Conservation (phyloP, 768 basidiomycete species). For the Mycena galericulata region DNA sequence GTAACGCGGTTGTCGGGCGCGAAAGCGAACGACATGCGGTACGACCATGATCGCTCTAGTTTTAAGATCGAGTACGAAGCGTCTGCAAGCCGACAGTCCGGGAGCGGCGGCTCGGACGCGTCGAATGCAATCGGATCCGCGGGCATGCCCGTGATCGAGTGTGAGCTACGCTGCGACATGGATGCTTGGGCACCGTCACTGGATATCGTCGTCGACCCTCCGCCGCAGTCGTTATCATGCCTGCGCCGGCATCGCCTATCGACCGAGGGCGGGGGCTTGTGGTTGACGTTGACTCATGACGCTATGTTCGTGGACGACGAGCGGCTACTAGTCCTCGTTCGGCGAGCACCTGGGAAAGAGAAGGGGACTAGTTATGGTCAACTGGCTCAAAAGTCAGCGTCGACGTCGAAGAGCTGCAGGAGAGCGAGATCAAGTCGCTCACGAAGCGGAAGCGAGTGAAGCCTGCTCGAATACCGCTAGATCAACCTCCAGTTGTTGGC, state of each 20-base stretch:
- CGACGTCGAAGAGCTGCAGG: constrained; percentile 90
- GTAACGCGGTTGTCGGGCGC: constrained; percentile 87
- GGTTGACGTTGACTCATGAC: constrained; percentile 93
- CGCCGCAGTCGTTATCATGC: constrained; percentile 85
- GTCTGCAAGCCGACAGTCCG: constrained; percentile 60
- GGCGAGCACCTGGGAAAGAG: constrained; percentile 81
- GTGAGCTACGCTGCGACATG: constrained; percentile 91
- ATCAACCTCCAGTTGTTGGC: constrained; percentile 88
- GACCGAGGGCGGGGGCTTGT: constrained; percentile 89
- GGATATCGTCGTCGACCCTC: constrained; percentile 94
- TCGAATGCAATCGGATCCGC: constrained; percentile 45
- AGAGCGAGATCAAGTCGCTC: constrained; percentile 86
- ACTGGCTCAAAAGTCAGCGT: constrained; percentile 87
- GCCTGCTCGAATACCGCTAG: constrained; percentile 88
- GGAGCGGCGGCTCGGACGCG: constrained; percentile 35
- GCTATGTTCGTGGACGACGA: constrained; percentile 83
- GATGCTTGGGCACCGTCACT: constrained; percentile 89
- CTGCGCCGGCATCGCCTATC: constrained; percentile 90
- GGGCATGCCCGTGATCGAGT: constrained; percentile 74
- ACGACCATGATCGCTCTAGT: constrained; percentile 87
- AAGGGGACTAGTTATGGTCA: constrained; percentile 89
- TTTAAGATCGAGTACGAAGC: constrained; percentile 90
- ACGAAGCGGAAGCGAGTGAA: constrained; percentile 89
- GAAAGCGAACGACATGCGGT: constrained; percentile 77
- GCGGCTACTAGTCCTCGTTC: constrained; percentile 77